Conservation (phyloP, 140 eudicot genomes). For the Oenanthe javanica region DNA sequence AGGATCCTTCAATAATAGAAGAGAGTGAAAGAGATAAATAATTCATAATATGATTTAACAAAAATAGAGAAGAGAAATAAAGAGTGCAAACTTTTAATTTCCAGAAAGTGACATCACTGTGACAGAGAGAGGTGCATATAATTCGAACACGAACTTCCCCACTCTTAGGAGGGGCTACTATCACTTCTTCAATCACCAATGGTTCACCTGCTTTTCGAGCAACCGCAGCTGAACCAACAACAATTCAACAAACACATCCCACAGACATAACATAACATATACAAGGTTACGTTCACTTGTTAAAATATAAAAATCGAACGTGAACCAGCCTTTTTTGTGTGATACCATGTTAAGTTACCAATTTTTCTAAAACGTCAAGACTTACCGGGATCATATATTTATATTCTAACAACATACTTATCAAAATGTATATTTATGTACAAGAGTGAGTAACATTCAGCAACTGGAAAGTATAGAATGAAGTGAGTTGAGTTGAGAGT, state of each 20-base stretch:
- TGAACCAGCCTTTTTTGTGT: no score
- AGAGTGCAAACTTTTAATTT: conserved; percentile 30
- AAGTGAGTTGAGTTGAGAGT: background rate
- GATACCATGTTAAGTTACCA: no score
- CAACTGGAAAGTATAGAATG: no score
- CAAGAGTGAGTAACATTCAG: no score
- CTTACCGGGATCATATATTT: no score
- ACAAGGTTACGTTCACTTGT: no score
- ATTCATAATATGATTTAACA: background rate
- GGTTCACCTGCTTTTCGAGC: conserved; percentile 72
- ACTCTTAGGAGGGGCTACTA: conserved; percentile 63
- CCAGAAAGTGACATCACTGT: conserved; percentile 63
- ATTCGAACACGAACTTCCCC: conserved; percentile 68
- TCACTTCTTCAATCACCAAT: conserved; percentile 70
- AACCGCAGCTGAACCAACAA: conserved; percentile 57
- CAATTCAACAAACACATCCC: background rate
- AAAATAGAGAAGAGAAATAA: background rate
- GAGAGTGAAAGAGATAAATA: background rate
- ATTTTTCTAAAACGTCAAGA: no score
- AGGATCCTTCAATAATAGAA: conserved; percentile 43
- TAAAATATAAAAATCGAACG: no score
- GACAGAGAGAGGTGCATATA: conserved; percentile 74
- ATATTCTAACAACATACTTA: no score
- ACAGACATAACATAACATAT: no score
- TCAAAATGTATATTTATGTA: no score